A percentile compares a stretch with the other conserved stretches of the same genome.
phyloP scores from a whole-genome alignment of 164 flowering plant species.

The Tetrastigma voinierianum region DNA sequence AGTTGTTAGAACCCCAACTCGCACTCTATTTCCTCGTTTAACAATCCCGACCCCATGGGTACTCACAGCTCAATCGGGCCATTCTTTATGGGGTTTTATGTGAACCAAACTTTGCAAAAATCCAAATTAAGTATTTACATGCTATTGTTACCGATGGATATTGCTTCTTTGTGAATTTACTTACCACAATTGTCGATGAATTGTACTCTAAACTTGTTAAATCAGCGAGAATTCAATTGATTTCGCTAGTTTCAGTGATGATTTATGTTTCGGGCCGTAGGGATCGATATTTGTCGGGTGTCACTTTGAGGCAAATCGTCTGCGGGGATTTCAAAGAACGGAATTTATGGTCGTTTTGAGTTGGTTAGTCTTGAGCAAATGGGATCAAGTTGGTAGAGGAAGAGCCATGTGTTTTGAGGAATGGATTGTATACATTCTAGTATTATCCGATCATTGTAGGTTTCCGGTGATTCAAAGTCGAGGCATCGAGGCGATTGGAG shows the following conservation, averaged over 20 bases:
- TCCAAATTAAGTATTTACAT: constrained; percentile 66
- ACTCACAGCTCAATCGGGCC: constrained; percentile 59
- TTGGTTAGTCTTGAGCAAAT: constrained; percentile 44
- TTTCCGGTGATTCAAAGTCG: constrained; percentile 31
- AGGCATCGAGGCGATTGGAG: constrained; percentile 51
- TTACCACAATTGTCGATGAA: constrained; percentile 41
- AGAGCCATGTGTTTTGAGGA: constrained; percentile 44
- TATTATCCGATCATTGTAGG: constrained; percentile 69
- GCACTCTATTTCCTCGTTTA: too few species aligned
- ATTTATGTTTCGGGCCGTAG: constrained; percentile 48
- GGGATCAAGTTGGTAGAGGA: constrained; percentile 59
- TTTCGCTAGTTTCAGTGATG: constrained; percentile 56
- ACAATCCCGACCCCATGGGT: constrained; percentile 37
- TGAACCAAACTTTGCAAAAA: constrained; percentile 44
- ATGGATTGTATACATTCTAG: constrained; percentile 55
- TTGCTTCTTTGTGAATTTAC: constrained; percentile 36
- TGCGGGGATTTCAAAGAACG: constrained; percentile 76
- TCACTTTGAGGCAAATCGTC: constrained; percentile 68
- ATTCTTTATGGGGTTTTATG: constrained; percentile 59
- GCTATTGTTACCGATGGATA: constrained; percentile 81
- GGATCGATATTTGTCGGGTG: constrained; percentile 58
- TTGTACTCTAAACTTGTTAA: constrained; percentile 52
- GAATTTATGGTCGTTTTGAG: constrained; percentile 72
- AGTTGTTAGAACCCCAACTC: constrained; percentile 51
- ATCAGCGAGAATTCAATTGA: constrained; percentile 43